These are phyloP conservation scores for Carex littledalei DNA, from an alignment of 176 grass and related monocot genomes.

Conservation along the genomic window DNA sequence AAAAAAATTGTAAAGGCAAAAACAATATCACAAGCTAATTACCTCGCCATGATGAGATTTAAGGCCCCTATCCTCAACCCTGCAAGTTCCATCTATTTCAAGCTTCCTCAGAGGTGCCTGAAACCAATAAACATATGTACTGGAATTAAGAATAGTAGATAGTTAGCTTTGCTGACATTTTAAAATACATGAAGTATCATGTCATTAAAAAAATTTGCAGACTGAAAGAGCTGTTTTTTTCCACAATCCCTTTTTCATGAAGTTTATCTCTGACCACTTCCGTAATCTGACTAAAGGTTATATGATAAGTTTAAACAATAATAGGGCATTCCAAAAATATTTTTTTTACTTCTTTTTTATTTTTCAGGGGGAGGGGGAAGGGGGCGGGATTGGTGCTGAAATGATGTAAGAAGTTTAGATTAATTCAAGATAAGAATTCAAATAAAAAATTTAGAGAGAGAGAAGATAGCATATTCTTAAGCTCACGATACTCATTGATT, in stretches of 20 bases:
- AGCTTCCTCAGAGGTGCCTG: conserved; percentile 66
- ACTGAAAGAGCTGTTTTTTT: background rate
- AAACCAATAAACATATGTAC: conserved; percentile 9
- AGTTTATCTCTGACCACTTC: background rate
- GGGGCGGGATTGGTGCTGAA: background rate
- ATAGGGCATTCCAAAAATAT: background rate
- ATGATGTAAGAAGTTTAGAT: background rate
- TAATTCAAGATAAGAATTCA: background rate
- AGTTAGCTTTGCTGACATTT: background rate
- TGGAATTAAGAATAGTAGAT: conserved; percentile 17
- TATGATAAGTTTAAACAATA: background rate
- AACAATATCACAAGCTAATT: conserved; percentile 21
- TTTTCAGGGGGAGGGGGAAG: background rate
- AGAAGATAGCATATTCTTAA: too few relatives aligned
- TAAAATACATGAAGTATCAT: conserved; percentile 14
- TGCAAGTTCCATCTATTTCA: conserved; percentile 84
- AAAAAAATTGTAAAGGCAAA: background rate
- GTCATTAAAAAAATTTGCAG: background rate
- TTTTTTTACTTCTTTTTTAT: too few relatives aligned
- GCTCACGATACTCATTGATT: too few relatives aligned
- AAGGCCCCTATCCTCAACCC: conserved; percentile 92
- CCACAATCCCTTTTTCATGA: background rate
- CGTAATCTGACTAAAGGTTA: background rate
- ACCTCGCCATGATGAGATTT: conserved; percentile 96
- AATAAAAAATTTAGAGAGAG: background rate